Base-by-base conservation (phyloP, 805 yeast species). In the Candida vartiovaarae region DNA sequence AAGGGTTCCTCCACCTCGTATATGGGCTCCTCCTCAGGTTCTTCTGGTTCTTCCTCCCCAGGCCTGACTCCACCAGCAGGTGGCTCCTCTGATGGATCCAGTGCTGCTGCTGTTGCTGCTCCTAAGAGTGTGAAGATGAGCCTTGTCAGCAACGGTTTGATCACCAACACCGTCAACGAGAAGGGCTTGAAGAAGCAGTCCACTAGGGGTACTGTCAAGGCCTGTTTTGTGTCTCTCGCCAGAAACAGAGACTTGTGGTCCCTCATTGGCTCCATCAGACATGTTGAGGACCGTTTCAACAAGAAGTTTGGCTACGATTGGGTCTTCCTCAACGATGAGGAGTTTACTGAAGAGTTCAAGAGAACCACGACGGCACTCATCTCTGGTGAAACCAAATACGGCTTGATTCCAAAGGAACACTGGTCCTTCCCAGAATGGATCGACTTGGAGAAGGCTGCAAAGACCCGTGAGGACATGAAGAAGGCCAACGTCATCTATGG, bases 401-500 rank as follows among this genome's bases (percentile, higher is more conserved):
- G 90, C 9, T 50, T 61, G 30, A 74, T 86, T 28, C 79, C 82
- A 8, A 45, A 56, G 15, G 76, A 75, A 15, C 84, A 82, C 43
- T 86, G 95, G 95, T 67, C 74, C 3, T 71, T 79, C 50, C 95
- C 95, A 0, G 63, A 60, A 2, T 77, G 76, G 74, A 78, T 84
- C 45, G 82, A 84, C 56, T 65, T 64, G 45, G 70, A 68, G 3
- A 66, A 62, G 49, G 79, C 82, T 30, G 68, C 67, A 5, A 55
- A 60, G 40, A 64, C 71, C 9, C 66, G 83, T 42, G 57, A 66
- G 41, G 57, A 61, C 40, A 71, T 80, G 78, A 55, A 49, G 31
- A 61, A 69, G 26, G 57, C 68, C 36, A 57, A 65, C 23, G 70
- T 81, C 26, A 67, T 75, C 11, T 84, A 84, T 58, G 90, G 82